Conservation (phyloP, 352 stramenopile species). For the Phytophthora idaei region DNA sequence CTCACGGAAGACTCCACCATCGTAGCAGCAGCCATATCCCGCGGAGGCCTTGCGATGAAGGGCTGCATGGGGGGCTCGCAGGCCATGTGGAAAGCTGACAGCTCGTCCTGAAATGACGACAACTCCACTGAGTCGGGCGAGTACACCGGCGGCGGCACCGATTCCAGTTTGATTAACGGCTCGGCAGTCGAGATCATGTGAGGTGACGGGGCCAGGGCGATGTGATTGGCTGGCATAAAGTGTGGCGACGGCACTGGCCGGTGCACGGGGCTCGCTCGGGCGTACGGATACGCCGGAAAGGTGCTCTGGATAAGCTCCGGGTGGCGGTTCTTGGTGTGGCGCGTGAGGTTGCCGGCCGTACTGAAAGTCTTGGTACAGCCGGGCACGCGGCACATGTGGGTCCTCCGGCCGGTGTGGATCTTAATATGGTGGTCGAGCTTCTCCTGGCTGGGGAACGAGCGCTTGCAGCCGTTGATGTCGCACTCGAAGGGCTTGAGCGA, state of each 20-base stretch:
- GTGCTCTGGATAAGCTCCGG: conserved; percentile 34
- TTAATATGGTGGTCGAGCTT: conserved; percentile 57
- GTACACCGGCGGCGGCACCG: conserved; percentile 18
- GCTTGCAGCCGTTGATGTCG: conserved; percentile 46
- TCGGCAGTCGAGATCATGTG: conserved; percentile 4
- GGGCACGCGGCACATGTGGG: conserved; percentile 44
- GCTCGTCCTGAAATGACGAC: conserved; percentile 35
- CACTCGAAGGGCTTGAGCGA: conserved; percentile 57
- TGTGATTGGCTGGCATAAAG: not conserved
- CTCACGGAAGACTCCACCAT: conserved; percentile 20
- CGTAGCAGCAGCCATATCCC: conserved; percentile 4
- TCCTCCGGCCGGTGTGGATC: conserved; percentile 53
- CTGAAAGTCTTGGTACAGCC: conserved; percentile 63
- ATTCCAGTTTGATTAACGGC: conserved; percentile 25
- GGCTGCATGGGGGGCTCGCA: conserved; percentile 15
- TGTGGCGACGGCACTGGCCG: conserved; percentile 14
- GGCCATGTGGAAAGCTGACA: conserved; percentile 29
- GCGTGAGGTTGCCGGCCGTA: conserved; percentile 61
- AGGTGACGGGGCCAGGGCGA: conserved; percentile 5
- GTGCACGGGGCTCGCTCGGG: conserved; percentile 1
- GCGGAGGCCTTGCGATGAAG: conserved; percentile 10
- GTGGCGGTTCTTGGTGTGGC: conserved; percentile 58
- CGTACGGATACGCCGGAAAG: conserved; percentile 26
- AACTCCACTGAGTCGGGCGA: conserved; percentile 35
- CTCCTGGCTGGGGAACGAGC: conserved; percentile 49